These are phyloP conservation scores for Lagerstroemia speciosa DNA, from an alignment of 345 rosid genomes.

Conservation along the genomic window DNA sequence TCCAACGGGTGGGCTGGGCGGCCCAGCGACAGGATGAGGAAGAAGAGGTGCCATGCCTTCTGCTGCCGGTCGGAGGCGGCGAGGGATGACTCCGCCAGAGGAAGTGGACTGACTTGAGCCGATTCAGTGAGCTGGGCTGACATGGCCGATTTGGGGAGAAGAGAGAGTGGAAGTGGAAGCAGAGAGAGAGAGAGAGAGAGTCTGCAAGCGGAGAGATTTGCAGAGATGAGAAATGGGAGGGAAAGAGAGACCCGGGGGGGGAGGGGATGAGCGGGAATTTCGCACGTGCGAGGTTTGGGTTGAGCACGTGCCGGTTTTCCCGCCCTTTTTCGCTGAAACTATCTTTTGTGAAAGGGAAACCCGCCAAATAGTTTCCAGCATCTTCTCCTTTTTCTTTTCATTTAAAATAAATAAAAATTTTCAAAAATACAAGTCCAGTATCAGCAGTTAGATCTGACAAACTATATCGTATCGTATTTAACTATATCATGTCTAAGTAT, in stretches of 20 bases:
- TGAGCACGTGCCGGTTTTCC: slow-evolving; percentile 18
- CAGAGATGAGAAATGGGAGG: neutral
- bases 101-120: neutral
- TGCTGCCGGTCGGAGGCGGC: slow-evolving; percentile 15
- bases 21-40: slow-evolving; percentile 41
- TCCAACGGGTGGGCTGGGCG: slow-evolving; percentile 28
- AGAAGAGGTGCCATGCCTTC: slow-evolving; percentile 51
- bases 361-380: neutral
- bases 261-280: slow-evolving; percentile 6
- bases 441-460: too few species aligned
- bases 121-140: slow-evolving; percentile 7
- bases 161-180: slow-evolving; percentile 2
- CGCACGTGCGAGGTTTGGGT: slow-evolving; percentile 17
- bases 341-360: neutral
- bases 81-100: slow-evolving; percentile 3
- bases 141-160: slow-evolving; percentile 17
- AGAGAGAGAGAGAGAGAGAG: neutral
- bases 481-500: too few species aligned
- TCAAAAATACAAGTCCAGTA: neutral
- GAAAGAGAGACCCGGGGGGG: neutral
- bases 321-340: slow-evolving; percentile 9
- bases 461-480: too few species aligned
- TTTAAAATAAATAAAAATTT: neutral
- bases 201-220: neutral
- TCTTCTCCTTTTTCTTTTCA: neutral